Percentiles rank a stretch among this genome's conserved stretches.
Conservation (phyloP, 2,329 filamentous ascomycete genomes). For the Passalora sequoiae region DNA sequence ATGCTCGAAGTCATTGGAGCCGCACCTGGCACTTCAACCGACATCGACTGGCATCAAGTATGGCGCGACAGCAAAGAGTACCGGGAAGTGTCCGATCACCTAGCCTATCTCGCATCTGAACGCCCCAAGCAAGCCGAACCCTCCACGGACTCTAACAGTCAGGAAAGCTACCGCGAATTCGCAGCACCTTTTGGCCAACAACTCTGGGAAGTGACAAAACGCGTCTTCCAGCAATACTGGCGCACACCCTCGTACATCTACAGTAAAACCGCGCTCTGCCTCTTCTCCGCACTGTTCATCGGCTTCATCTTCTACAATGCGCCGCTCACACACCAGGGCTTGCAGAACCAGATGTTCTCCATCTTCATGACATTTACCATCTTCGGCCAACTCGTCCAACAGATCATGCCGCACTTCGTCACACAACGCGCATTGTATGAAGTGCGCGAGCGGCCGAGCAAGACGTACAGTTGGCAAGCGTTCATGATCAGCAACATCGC, state of each 20-base stretch:
- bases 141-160: constrained; percentile 40
- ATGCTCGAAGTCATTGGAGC: constrained; percentile 60
- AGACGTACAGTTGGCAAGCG: constrained; percentile 78
- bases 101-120: constrained; percentile 42
- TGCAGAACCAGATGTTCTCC: constrained; percentile 81
- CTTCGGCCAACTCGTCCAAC: constrained; percentile 73
- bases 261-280: constrained; percentile 67
- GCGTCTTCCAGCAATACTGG: constrained; percentile 90
- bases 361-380: constrained; percentile 79
- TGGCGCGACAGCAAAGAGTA: constrained; percentile 49
- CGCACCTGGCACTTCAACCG: constrained; percentile 45
- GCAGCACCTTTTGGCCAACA: constrained; percentile 69
- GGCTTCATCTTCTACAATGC: constrained; percentile 64
- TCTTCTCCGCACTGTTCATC: constrained; percentile 66
- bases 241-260: constrained; percentile 85
- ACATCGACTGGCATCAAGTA: constrained; percentile 47
- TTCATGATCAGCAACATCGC: constrained; percentile 80
- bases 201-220: constrained; percentile 60
- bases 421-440: constrained; percentile 77
- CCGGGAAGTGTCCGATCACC: constrained; percentile 41
- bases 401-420: constrained; percentile 83
- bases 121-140: constrained; percentile 36
- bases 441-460: constrained; percentile 76
- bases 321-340: constrained; percentile 65
- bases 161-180: constrained; percentile 66